Evolutionary conservation across 495 filamentous ascomycete species (phyloP).

Genomic region (Xylona heveae): DNA sequence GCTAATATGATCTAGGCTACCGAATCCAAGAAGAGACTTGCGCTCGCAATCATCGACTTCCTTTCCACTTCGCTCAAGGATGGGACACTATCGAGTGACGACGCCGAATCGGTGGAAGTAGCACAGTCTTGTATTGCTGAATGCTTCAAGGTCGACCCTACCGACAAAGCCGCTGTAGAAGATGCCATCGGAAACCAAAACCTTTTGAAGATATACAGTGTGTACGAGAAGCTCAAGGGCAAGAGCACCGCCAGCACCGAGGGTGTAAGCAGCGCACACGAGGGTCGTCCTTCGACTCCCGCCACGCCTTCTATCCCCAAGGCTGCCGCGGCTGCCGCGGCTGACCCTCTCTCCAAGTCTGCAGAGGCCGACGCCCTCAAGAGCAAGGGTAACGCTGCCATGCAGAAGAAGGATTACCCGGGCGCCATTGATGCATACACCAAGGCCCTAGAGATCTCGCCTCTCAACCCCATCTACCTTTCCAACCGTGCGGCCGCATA

Average conservation of each 20-base stretch:
- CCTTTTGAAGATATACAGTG: constrained; percentile 75
- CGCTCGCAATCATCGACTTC: constrained; percentile 93
- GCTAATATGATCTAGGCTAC: constrained; percentile 23
- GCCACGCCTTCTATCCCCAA: constrained; percentile 7
- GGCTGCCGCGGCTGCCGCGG: constrained; percentile 3
- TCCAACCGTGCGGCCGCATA: constrained; percentile 92
- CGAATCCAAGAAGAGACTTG: constrained; percentile 84
- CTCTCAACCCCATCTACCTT: constrained; percentile 85
- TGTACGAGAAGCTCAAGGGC: constrained; percentile 85
- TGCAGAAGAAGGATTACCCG: constrained; percentile 75
- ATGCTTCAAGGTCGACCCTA: constrained; percentile 79
- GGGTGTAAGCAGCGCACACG: constrained; percentile 10
- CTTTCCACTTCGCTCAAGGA: constrained; percentile 67
- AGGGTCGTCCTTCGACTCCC: constrained; percentile 11
- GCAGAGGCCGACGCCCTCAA: constrained; percentile 73
- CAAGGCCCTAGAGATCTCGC: constrained; percentile 55
- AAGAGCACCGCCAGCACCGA: constrained; percentile 26
- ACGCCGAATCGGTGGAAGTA: constrained; percentile 79
- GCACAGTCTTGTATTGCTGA: constrained; percentile 85
- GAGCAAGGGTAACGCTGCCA: constrained; percentile 79
- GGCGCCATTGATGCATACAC: constrained; percentile 70
- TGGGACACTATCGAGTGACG: constrained; percentile 67
- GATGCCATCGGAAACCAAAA: constrained; percentile 67
- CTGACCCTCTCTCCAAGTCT: constrained; percentile 28
- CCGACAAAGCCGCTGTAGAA: constrained; percentile 46